A percentile compares a stretch with the other conserved stretches of the same genome.
Evolutionary conservation across 495 filamentous ascomycete genomes (phyloP).

Genomic region (Delitschia confertaspora): DNA sequence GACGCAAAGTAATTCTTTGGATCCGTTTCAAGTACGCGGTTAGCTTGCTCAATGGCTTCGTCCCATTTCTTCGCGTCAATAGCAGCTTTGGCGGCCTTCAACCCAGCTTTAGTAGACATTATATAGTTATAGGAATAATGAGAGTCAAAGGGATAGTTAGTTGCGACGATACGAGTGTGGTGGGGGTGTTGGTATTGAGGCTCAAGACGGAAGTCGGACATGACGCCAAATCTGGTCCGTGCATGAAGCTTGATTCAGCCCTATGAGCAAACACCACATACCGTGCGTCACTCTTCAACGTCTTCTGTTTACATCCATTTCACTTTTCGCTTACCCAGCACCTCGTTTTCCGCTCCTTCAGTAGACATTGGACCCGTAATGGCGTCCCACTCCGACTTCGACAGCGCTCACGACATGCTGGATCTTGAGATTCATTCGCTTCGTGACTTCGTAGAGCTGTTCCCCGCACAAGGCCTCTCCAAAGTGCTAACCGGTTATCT

Average conservation of each 20-base stretch:
- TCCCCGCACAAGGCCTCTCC: slow-evolving; percentile 71
- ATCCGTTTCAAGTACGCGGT: slow-evolving; percentile 59
- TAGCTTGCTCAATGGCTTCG: slow-evolving; percentile 57
- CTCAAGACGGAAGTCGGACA: too few species aligned
- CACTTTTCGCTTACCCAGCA: too few species aligned
- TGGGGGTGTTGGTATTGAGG: too few species aligned
- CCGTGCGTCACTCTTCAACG: too few species aligned
- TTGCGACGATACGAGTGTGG: too few species aligned
- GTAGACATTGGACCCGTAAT: too few species aligned
- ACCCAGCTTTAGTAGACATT: slow-evolving; percentile 63
- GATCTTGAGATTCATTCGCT: slow-evolving; percentile 58
- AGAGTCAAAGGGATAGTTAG: too few species aligned
- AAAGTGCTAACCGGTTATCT: slow-evolving; percentile 75
- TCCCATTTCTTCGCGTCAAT: slow-evolving; percentile 74
- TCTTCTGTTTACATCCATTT: not conserved
- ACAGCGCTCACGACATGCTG: slow-evolving; percentile 27
- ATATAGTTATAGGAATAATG: too few species aligned
- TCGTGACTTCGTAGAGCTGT: slow-evolving; percentile 70
- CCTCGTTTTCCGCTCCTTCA: too few species aligned
- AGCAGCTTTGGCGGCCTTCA: slow-evolving; percentile 75
- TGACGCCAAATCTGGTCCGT: not conserved
- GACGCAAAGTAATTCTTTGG: slow-evolving; percentile 76
- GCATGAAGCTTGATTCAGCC: slow-evolving; percentile 1
- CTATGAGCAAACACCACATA: not conserved
- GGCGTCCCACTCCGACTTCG: slow-evolving; percentile 14